Evolutionary conservation across 441 rosid species (phyloP), one percentile per base, ranked within the genome.

Genomic region (Aquilaria agallochum): DNA sequence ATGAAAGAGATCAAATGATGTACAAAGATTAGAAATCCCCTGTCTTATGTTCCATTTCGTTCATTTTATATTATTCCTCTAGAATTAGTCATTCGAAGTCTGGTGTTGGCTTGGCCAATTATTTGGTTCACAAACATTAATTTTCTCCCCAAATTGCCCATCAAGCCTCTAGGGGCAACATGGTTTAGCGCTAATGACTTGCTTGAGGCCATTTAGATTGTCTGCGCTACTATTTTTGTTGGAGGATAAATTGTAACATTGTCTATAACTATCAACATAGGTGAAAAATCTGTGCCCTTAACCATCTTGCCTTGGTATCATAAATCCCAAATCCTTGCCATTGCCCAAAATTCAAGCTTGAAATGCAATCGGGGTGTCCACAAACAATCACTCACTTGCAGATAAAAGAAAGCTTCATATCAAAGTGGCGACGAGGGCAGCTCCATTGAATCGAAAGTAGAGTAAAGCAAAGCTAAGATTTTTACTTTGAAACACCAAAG

Each of bases 241-340:
- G 12, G 69, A 47, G 40, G 89, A 70, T 42, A 63, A 63, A 72
- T 62, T 66, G 49, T 66, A 78, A 63, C 72, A 45, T 78, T 88
- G 72, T 90, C 95, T 62, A 81, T 57, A n/a, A 78, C 64, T 27
- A 70, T 60, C 68, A 77, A 59, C 56, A 82, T 67, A 68, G 82
- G 81, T 13, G 97, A 78, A 56, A 83, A 80, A 77, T 84, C 92
- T 82, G 82, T 79, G 61, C 80, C 85, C 15, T 87, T 82, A 14
- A 80, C 86, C 86, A 79, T 79, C 68, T 66, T 60, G 58, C 64
- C 66, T 55, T 61, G 27, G 27, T 76, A 81, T 68, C 97, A 92
- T 75, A 75, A 72, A 75, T 59, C 70, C 70, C 54, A 56, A 13
- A 52, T 62, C 44, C 27, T 56, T 52, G 51, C 56, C 74, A 69